Conservation (phyloP, 1,284 basidiomycete species). For the Ceratobasidium sp. region DNA sequence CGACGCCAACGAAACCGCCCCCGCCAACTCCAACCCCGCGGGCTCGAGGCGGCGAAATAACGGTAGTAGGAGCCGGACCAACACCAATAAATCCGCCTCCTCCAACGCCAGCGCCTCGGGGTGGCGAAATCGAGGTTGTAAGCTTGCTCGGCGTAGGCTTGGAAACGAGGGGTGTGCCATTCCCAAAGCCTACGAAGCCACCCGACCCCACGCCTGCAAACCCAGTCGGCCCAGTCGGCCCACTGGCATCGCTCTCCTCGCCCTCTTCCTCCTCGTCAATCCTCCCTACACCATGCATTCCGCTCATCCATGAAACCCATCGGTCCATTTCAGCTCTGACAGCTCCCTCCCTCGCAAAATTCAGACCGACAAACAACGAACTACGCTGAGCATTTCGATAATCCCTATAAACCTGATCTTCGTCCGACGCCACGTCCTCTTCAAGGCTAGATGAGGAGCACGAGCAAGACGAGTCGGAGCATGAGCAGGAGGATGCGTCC, state of each 20-base stretch:
- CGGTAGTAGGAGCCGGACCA: background rate
- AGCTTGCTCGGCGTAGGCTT: background rate
- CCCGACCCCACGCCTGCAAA: background rate
- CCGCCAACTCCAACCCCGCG: constrained; percentile 2
- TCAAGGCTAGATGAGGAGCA: constrained; percentile 27
- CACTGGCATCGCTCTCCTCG: constrained; percentile 28
- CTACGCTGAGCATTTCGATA: constrained; percentile 79
- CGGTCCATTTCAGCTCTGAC: constrained; percentile 74
- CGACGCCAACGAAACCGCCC: constrained; percentile 16
- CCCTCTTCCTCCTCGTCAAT: constrained; percentile 47
- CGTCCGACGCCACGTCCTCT: constrained; percentile 48
- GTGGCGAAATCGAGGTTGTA: background rate
- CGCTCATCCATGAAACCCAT: constrained; percentile 73
- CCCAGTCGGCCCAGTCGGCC: background rate
- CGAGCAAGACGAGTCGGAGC: constrained; percentile 35
- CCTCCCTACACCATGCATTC: constrained; percentile 48
- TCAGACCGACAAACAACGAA: constrained; percentile 77
- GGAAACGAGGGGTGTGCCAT: background rate
- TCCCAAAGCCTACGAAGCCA: background rate
- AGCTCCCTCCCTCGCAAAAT: constrained; percentile 67
- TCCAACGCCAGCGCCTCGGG: background rate
- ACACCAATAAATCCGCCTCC: constrained; percentile 7
- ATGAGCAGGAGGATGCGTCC: constrained; percentile 16
- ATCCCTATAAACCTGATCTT: constrained; percentile 72
- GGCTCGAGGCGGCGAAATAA: too few species aligned